A percentile compares a stretch with the other conserved stretches of the same genome.
Conservation (phyloP, 2,329 filamentous ascomycete genomes). For the Aspergillus ustus region DNA sequence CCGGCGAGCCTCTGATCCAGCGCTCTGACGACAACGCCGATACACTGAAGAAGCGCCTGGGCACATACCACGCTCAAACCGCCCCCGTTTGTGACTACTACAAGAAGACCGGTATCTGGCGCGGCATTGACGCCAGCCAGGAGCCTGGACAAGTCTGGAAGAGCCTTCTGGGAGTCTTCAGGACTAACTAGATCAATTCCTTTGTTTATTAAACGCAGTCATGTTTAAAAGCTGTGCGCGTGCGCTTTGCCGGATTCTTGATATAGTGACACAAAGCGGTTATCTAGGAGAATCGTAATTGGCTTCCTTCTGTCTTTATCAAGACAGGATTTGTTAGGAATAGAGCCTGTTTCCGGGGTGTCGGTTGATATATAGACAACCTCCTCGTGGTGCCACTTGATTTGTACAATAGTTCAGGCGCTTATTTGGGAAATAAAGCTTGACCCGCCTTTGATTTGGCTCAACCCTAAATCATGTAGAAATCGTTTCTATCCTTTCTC, state of each 20-base stretch:
- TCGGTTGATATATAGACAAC: conserved; percentile 25
- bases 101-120: conserved; percentile 97
- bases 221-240: conserved; percentile 13
- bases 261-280: conserved; percentile 10
- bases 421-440: too few species aligned
- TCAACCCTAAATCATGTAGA: too few species aligned
- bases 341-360: conserved; percentile 22
- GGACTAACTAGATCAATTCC: conserved; percentile 53
- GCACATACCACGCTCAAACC: conserved; percentile 94
- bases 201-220: conserved; percentile 11
- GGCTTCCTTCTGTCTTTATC: conserved; percentile 9
- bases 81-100: conserved; percentile 93
- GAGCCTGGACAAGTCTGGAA: conserved; percentile 96
- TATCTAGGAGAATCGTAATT: conserved; percentile 10
- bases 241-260: conserved; percentile 1
- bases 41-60: conserved; percentile 90
- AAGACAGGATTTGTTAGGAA: conserved; percentile 11
- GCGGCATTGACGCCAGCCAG: conserved; percentile 91
- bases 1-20: conserved; percentile 94
- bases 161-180: conserved; percentile 83
- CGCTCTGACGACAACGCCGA: conserved; percentile 96
- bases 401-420: conserved; percentile 37
- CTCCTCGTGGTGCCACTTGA: conserved; percentile 23
- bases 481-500: too few species aligned
- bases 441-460: too few species aligned